Conservation (phyloP, 2,329 filamentous ascomycete genomes). For the Monilinia aucupariae region DNA sequence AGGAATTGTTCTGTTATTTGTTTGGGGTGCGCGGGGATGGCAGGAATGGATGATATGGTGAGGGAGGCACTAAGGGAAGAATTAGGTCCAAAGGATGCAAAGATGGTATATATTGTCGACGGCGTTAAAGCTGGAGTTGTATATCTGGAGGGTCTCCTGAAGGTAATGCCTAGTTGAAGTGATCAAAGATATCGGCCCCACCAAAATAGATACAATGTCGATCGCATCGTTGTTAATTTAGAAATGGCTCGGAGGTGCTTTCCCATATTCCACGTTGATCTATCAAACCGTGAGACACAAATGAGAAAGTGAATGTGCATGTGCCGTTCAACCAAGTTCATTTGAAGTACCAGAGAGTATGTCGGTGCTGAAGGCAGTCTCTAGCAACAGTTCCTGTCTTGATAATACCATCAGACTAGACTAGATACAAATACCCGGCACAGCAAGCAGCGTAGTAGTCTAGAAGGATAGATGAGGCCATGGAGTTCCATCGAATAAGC, state of each 20-base stretch:
- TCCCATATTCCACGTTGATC: background rate
- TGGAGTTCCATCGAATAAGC: background rate
- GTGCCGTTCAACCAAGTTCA: background rate
- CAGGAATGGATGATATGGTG: constrained; percentile 73
- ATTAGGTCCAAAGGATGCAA: constrained; percentile 54
- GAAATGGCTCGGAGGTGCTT: background rate
- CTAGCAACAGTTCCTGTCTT: background rate
- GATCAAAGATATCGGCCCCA: background rate
- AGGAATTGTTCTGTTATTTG: constrained; percentile 62
- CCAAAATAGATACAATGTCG: background rate
- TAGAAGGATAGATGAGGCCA: background rate
- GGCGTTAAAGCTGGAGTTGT: constrained; percentile 65
- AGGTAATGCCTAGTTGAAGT: constrained; percentile 5
- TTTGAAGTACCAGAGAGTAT: background rate
- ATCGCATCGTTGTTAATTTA: background rate
- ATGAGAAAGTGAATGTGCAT: background rate
- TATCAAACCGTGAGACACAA: background rate
- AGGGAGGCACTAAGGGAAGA: constrained; percentile 60
- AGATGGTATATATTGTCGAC: constrained; percentile 66
- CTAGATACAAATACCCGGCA: background rate
- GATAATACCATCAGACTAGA: background rate
- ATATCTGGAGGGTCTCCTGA: constrained; percentile 25
- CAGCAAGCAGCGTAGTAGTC: background rate
- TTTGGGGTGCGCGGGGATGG: constrained; percentile 89
- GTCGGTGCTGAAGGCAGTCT: background rate